A percentile compares a stretch with the other conserved stretches of the same genome.
These are phyloP conservation scores for Simplicillium aogashimaense DNA, from an alignment of 2,329 filamentous ascomycete species.

Conservation along the genomic window DNA sequence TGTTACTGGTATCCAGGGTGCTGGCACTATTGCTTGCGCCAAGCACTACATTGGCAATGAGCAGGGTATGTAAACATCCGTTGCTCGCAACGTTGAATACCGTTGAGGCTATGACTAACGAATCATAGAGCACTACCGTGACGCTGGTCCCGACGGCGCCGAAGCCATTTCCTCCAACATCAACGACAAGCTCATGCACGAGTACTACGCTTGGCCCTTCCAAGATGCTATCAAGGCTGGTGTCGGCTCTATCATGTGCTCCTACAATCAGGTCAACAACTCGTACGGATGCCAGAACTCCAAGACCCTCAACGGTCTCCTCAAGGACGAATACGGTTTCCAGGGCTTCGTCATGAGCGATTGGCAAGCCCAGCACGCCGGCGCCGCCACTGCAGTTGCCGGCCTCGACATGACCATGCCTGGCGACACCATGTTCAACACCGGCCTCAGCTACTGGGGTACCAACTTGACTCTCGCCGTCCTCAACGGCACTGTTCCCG, in stretches of 20 bases:
- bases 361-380: slow-evolving; percentile 67
- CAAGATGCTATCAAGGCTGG: slow-evolving; percentile 61
- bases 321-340: slow-evolving; percentile 74
- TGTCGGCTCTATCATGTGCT: slow-evolving; percentile 55
- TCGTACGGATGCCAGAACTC: slow-evolving; percentile 74
- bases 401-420: slow-evolving; percentile 87
- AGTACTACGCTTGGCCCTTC: slow-evolving; percentile 72
- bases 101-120: slow-evolving; percentile 2
- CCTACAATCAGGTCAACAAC: slow-evolving; percentile 73
- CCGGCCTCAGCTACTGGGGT: slow-evolving; percentile 69
- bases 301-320: slow-evolving; percentile 60
- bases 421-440: slow-evolving; percentile 70
- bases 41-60: slow-evolving; percentile 71
- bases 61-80: slow-evolving; percentile 33
- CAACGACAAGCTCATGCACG: slow-evolving; percentile 66
- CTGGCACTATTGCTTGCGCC: slow-evolving; percentile 73
- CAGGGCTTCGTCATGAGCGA: slow-evolving; percentile 76
- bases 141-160: slow-evolving; percentile 43
- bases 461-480: slow-evolving; percentile 80
- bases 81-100: background rate
- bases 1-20: slow-evolving; percentile 70
- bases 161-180: slow-evolving; percentile 52
- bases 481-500: slow-evolving; percentile 79
- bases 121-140: slow-evolving; percentile 57
- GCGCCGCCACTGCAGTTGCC: slow-evolving; percentile 55